Evolutionary conservation across 257 asterid genomes (phyloP).

Genomic region (Solanum pennellii): DNA sequence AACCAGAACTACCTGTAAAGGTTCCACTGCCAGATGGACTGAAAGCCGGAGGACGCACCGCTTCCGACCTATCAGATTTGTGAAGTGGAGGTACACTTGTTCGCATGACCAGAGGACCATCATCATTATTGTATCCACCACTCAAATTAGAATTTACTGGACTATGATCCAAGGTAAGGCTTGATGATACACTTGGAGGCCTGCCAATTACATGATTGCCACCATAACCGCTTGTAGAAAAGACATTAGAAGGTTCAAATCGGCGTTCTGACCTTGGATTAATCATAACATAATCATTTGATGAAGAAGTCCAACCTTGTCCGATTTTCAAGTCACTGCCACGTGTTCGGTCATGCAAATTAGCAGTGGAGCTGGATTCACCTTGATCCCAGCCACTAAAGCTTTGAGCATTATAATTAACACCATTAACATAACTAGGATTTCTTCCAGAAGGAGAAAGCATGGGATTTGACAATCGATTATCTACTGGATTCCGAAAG

Average conservation of each 20-base stretch:
- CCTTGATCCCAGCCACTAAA: constrained; percentile 60
- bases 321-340: constrained; percentile 22
- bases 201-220: constrained; percentile 17
- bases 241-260: constrained; percentile 28
- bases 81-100: constrained; percentile 13
- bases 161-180: constrained; percentile 16
- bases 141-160: constrained; percentile 19
- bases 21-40: constrained; percentile 17
- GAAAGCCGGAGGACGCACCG: constrained; percentile 21
- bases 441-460: constrained; percentile 26
- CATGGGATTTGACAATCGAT: constrained; percentile 33
- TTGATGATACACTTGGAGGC: constrained; percentile 11
- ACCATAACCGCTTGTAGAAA: constrained; percentile 6
- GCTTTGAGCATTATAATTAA: constrained; percentile 8
- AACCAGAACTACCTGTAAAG: constrained; percentile 31
- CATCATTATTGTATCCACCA: constrained; percentile 20
- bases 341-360: constrained; percentile 19
- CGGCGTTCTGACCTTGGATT: constrained; percentile 35
- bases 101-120: constrained; percentile 14
- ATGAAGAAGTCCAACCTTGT: constrained; percentile 48
- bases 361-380: constrained; percentile 65
- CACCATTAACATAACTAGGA: constrained; percentile 4
- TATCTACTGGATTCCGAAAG: constrained; percentile 49
- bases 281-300: constrained; percentile 18
- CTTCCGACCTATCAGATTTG: constrained; percentile 29